Conservation (phyloP, 306 rosid genomes). For the Cercis canadensis region DNA sequence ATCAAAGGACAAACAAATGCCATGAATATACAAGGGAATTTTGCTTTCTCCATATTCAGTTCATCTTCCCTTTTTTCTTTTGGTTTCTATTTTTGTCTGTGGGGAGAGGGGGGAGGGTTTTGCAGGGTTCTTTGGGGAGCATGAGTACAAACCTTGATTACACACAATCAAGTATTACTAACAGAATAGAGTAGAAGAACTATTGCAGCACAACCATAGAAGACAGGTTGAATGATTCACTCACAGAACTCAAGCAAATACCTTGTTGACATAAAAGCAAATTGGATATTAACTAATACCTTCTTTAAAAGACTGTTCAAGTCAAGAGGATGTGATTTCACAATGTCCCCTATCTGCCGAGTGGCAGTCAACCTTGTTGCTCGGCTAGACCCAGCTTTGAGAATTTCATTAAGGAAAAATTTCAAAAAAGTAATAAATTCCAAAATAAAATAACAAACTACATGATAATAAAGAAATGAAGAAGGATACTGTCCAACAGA, state of each 20-base stretch:
- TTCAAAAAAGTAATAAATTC: not conserved
- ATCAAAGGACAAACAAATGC: not conserved
- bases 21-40: not conserved
- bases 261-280: too few relatives aligned
- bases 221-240: conserved; percentile 5
- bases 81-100: too few relatives aligned
- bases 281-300: conserved; percentile 66
- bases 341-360: conserved; percentile 97
- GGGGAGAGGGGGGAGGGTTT: too few relatives aligned
- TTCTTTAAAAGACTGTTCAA: conserved; percentile 80
- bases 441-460: conserved; percentile 4
- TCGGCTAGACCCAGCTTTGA: conserved; percentile 94
- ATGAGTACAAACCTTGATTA: too few relatives aligned
- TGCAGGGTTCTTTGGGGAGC: too few relatives aligned
- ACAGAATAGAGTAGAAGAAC: too few relatives aligned
- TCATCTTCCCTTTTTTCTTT: too few relatives aligned
- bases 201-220: too few relatives aligned
- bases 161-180: too few relatives aligned
- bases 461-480: conserved; percentile 7
- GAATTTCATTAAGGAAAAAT: conserved; percentile 59
- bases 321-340: conserved; percentile 94
- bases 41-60: too few relatives aligned
- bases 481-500: conserved; percentile 98
- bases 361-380: conserved; percentile 96
- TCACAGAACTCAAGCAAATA: conserved; percentile 18